Percentiles rank a stretch among this genome's conserved stretches.
Conservation (phyloP, 495 filamentous ascomycete genomes). For the Pyrenopolyporus hunteri region DNA sequence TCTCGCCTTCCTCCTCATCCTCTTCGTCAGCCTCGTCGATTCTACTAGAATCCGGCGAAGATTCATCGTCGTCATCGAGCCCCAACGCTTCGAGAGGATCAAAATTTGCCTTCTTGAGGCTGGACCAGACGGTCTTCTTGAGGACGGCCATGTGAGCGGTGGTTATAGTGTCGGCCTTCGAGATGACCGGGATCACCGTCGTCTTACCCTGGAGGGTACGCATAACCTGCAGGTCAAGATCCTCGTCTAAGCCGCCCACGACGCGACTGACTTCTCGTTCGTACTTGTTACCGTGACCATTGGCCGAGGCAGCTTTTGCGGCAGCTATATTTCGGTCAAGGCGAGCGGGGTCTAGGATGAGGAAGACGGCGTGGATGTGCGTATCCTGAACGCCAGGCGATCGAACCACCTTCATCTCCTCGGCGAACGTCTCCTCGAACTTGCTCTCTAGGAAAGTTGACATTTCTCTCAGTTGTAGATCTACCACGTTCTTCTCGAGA, state of each 20-base stretch:
- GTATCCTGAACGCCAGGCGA: conserved; percentile 93
- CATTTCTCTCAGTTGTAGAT: conserved; percentile 91
- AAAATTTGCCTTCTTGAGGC: conserved; percentile 81
- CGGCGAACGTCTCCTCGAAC: conserved; percentile 95
- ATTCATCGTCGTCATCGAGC: conserved; percentile 74
- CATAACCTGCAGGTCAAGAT: conserved; percentile 89
- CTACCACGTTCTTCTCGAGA: conserved; percentile 89
- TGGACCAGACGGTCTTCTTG: conserved; percentile 88
- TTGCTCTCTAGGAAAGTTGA: conserved; percentile 94
- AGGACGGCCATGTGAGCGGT: conserved; percentile 90
- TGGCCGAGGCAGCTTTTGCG: conserved; percentile 57
- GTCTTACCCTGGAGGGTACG: conserved; percentile 92
- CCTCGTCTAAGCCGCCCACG: conserved; percentile 80
- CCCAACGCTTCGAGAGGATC: conserved; percentile 88
- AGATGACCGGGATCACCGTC: conserved; percentile 92
- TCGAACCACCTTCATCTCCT: conserved; percentile 96
- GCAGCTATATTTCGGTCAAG: conserved; percentile 83
- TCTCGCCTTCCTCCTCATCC: conserved; percentile 48
- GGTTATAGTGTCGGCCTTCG: conserved; percentile 96
- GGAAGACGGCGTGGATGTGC: conserved; percentile 95
- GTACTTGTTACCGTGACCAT: conserved; percentile 60
- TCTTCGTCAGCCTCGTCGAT: conserved; percentile 67
- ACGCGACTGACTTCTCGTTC: conserved; percentile 52
- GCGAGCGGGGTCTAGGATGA: conserved; percentile 86
- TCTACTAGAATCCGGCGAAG: conserved; percentile 56